phyloP scores from a whole-genome alignment of 768 basidiomycete species.

The Calvatia gigantea region DNA sequence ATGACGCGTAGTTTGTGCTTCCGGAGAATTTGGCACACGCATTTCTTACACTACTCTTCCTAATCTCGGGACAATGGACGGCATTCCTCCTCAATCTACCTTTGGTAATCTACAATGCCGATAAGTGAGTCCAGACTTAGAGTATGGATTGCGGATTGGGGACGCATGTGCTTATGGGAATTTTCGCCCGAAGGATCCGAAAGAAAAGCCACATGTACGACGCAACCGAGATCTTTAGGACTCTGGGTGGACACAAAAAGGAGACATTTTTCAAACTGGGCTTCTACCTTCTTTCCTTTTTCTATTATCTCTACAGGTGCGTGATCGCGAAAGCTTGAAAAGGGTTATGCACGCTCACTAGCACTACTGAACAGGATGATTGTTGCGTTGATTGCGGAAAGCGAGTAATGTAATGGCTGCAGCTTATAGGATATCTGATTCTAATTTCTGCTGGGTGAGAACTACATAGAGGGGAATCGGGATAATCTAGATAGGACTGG shows the following conservation, averaged over 20 bases:
- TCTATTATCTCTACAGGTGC: conserved; percentile 88
- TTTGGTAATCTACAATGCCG: conserved; percentile 83
- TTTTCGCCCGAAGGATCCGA: conserved; percentile 64
- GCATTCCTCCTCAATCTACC: conserved; percentile 91
- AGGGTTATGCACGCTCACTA: neutral
- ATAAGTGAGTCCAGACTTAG: conserved; percentile 76
- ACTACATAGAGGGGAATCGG: neutral
- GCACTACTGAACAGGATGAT: conserved; percentile 60
- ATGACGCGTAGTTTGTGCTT: conserved; percentile 74
- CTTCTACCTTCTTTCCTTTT: conserved; percentile 88
- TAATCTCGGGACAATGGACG: conserved; percentile 93
- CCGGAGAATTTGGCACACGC: conserved; percentile 97
- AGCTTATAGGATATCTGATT: neutral
- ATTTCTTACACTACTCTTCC: conserved; percentile 84
- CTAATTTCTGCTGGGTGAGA: neutral
- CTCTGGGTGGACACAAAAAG: conserved; percentile 90
- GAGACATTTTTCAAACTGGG: conserved; percentile 95
- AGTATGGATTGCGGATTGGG: neutral
- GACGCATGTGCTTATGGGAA: conserved; percentile 6
- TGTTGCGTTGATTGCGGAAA: conserved; percentile 79
- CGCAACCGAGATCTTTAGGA: conserved; percentile 98
- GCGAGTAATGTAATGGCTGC: conserved; percentile 39
- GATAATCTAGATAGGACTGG: neutral
- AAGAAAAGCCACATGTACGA: conserved; percentile 98
- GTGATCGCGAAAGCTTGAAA: conserved; percentile 23